Percentiles rank a stretch among this genome's conserved stretches.
Conservation (phyloP, 202 grass and related monocot species). For the Hordeum pubiflorum region DNA sequence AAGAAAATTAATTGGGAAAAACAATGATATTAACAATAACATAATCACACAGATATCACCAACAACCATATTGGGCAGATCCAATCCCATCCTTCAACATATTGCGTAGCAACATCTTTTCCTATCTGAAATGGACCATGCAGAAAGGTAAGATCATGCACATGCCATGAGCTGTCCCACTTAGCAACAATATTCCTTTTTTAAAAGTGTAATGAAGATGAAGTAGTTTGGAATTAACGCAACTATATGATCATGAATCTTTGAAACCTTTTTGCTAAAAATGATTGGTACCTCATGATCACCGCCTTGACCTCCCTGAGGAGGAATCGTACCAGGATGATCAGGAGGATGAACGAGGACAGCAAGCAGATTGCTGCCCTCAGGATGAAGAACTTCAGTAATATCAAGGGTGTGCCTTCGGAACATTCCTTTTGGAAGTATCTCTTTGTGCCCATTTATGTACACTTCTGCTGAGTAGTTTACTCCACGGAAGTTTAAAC, state of each 20-base stretch:
- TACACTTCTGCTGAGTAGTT: constrained; percentile 93
- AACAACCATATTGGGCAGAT: constrained; percentile 86
- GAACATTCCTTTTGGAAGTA: constrained; percentile 95
- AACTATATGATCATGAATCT: background rate
- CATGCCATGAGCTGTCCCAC: background rate
- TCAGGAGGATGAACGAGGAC: constrained; percentile 90
- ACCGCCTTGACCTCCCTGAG: constrained; percentile 79
- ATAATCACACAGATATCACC: constrained; percentile 4
- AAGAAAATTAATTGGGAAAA: constrained; percentile 7
- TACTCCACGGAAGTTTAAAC: constrained; percentile 87
- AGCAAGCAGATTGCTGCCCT: constrained; percentile 74
- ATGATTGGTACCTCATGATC: constrained; percentile 63
- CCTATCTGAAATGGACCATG: constrained; percentile 61
- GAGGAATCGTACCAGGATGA: constrained; percentile 88
- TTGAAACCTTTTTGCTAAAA: background rate
- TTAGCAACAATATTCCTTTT: constrained; percentile 14
- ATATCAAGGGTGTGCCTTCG: constrained; percentile 79
- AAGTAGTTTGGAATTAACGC: background rate
- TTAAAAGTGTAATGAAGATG: background rate
- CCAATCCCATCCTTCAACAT: constrained; percentile 99
- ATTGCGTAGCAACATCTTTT: constrained; percentile 87
- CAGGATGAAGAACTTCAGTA: constrained; percentile 71
- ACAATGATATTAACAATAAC: background rate
- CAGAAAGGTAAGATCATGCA: constrained; percentile 2
- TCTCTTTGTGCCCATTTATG: constrained; percentile 71